These are phyloP conservation scores for Penicillium coffeae DNA, from an alignment of 495 filamentous ascomycete species.

Conservation along the genomic window DNA sequence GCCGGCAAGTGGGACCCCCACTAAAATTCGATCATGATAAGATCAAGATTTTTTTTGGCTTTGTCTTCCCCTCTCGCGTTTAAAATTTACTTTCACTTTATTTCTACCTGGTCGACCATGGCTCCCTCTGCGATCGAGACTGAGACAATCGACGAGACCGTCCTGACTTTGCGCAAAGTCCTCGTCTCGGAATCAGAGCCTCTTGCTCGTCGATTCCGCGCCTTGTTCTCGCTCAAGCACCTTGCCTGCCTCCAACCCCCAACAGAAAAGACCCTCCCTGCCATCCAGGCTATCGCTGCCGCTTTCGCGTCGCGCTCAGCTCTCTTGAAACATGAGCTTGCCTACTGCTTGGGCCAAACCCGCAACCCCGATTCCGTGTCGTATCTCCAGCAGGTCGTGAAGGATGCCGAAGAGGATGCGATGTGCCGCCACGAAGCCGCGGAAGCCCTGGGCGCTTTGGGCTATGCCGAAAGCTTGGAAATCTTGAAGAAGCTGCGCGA, in stretches of 20 bases:
- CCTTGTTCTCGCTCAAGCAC: conserved; percentile 96
- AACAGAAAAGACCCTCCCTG: conserved; percentile 59
- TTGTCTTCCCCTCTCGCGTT: conserved; percentile 7
- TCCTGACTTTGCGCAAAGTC: conserved; percentile 65
- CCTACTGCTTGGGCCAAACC: conserved; percentile 95
- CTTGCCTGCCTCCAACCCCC: conserved; percentile 67
- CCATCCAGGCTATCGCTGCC: conserved; percentile 90
- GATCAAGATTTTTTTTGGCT: conserved; percentile 21
- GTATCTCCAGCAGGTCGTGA: conserved; percentile 70
- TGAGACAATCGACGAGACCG: conserved; percentile 25
- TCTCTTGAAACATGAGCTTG: conserved; percentile 89
- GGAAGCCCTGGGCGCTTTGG: conserved; percentile 89
- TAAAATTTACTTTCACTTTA: background rate
- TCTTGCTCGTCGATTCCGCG: conserved; percentile 88
- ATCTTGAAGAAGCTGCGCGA: conserved; percentile 69
- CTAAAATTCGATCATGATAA: conserved; percentile 27
- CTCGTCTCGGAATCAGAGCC: conserved; percentile 75
- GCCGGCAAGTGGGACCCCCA: conserved; percentile 21
- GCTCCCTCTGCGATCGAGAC: conserved; percentile 19
- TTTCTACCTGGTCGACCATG: conserved; percentile 11
- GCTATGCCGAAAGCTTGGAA: conserved; percentile 64
- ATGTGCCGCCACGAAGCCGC: conserved; percentile 98
- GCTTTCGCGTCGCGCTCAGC: conserved; percentile 81
- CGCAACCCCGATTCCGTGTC: conserved; percentile 69
- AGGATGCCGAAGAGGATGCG: conserved; percentile 72